Base-by-base conservation (phyloP, 1,284 basidiomycete genomes). In the Tilletia indica region DNA sequence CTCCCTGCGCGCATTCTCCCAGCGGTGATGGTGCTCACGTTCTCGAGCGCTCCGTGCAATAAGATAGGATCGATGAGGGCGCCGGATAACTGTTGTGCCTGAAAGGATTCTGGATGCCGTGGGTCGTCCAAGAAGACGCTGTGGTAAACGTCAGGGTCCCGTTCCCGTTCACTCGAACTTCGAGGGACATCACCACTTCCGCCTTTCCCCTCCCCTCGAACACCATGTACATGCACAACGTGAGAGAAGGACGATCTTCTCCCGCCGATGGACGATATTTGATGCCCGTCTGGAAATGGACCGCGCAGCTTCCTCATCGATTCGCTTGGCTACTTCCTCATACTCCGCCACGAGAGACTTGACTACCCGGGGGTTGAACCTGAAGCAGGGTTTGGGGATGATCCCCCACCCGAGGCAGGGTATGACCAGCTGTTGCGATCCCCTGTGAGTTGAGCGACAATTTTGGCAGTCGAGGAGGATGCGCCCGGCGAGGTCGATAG, bases 61-160 rank as follows among this genome's bases (percentile, higher is more conserved):
- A 54, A 19, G 8, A 54, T 19, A 19, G 51, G 51, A 3, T 54
- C 51, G 11, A 54, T 19, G 21, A 54, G 51, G 19, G 51, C 51
- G 51, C 51, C 51, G 51, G 51, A 54, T 6, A 54, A 19, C 51
- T 54, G 51, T 25, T 54, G 51, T 11, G 51, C 51, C 51, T 54
- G 51, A 25, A 54, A 54, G 19, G 51, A 54, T 25, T 54, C 51
- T 8, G 51, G 51, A 54, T 54, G 51, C 6, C 51, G 51, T 19
- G 51, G 51, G 51, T 54, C 51, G 51, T 54, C 51, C 19, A 54
- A 25, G 21, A 54, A 54, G 16, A n/a, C 51, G 16, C 51, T 19
- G 51, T 25, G 51, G 3, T 54, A 54, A 25, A n/a, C 51, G 47
- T n/a, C 47, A 19, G 19, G 51, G 19, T 54, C 51, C 51, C 51